Percentiles rank a stretch among this genome's conserved stretches.
Conservation (phyloP, 2,329 filamentous ascomycete genomes). For the Penicillium crustosum region DNA sequence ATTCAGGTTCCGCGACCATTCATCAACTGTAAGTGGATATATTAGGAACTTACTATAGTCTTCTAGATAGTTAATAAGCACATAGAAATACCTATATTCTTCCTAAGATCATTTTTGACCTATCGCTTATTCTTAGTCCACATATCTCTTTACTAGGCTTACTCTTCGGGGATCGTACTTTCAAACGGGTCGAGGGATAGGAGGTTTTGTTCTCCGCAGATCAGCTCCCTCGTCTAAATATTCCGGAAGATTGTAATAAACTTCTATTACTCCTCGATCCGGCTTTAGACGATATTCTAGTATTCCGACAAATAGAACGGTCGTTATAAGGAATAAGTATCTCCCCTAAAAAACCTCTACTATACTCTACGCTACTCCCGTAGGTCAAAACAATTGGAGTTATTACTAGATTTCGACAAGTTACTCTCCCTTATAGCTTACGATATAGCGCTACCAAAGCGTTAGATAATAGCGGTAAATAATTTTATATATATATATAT, state of each 20-base stretch:
- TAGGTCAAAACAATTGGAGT: no score
- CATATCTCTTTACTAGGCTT: conserved; percentile 38
- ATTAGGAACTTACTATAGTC: no score
- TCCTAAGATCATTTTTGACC: conserved; percentile 40
- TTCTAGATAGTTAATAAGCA: conserved; percentile 9
- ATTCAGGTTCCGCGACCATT: conserved; percentile 1
- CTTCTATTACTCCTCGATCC: neutral
- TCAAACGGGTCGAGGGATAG: conserved; percentile 1
- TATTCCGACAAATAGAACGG: no score
- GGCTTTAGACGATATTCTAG: neutral
- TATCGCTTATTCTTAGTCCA: conserved; percentile 37
- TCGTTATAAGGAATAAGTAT: no score
- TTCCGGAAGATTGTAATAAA: neutral
- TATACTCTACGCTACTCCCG: no score
- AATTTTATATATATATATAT: no score
- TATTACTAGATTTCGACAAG: no score
- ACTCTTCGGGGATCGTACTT: conserved; percentile 24
- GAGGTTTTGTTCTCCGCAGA: neutral
- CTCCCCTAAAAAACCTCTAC: no score
- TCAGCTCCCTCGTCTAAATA: neutral
- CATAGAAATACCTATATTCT: conserved; percentile 33
- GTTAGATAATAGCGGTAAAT: no score
- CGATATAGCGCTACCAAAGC: no score
- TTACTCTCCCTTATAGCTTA: no score
- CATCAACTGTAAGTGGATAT: neutral